Evolutionary conservation across 2,329 filamentous ascomycete genomes (phyloP), one percentile per base, ranked within the genome.

Genomic region (Phoma sp.): DNA sequence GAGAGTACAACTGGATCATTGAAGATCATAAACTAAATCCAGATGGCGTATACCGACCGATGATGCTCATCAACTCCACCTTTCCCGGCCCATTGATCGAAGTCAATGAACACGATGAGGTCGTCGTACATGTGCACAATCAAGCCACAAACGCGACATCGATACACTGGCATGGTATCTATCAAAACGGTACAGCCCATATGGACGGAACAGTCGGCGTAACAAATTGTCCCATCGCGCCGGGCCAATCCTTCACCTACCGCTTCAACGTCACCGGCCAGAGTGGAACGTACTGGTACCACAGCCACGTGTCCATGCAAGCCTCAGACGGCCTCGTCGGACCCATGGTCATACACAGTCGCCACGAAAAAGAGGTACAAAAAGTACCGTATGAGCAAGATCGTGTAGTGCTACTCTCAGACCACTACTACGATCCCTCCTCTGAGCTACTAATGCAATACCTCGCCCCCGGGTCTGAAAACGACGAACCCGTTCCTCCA

Each of bases 381-480:
- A 66, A 71, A 25, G 54, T 77, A 3, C 42, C 78, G 7, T 80
- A 80, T 53, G 78, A 77, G 10, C 70, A 76, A 5, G 88, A 90
- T 56, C 77, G 83, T n/a, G 77, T 88, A 0, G 62, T 90, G 7
- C 82, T 89, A 71, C 72, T 91, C 4, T 85, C 84, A 21, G 88
- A 91, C 60, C 84, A 88, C 69, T 90, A 91, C 58, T 86, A 90
- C 61, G 83, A 87, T 43, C 67, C 75, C 1, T 78, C 77, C 9
- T 74, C 76, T 6, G 66, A 68, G 1, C 71, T 85, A 0, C 66
- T 86, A 3, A 79, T 81, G 67, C 75, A 81, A 15, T 86, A 87
- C 55, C 78, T 88, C 2, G 74, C 70, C 10, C 76, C 77, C 0
- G 76, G 76, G 12, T 69, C 79, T 63, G 77, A 79, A 29, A 80